A percentile compares a stretch with the other conserved stretches of the same genome.
These are phyloP conservation scores for Corymbia calophylla DNA, from an alignment of 441 rosid species.

Conservation along the genomic window DNA sequence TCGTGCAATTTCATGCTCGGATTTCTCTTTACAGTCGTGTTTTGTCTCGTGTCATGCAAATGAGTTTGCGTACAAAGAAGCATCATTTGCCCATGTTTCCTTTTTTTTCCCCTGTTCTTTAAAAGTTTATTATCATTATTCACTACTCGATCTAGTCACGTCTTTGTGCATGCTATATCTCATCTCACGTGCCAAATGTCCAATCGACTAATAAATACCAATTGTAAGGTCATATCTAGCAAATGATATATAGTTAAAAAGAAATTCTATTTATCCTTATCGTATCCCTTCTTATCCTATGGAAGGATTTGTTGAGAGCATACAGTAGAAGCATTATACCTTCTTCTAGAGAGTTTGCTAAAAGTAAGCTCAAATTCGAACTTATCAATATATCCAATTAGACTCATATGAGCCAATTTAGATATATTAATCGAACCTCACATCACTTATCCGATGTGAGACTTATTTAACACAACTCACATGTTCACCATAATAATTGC, in stretches of 20 bases:
- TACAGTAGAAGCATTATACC: too few relatives aligned
- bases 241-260: not conserved
- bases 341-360: too few relatives aligned
- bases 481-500: too few relatives aligned
- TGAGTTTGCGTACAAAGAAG: not conserved
- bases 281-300: not conserved
- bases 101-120: not conserved
- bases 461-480: too few relatives aligned
- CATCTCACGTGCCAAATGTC: not conserved
- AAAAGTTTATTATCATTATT: not conserved
- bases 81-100: not conserved
- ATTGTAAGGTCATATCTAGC: not conserved
- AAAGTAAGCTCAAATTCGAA: too few relatives aligned
- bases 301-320: not conserved
- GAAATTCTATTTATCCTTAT: not conserved
- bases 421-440: too few relatives aligned
- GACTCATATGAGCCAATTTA: too few relatives aligned
- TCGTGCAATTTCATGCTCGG: fast-evolving
- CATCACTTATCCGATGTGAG: too few relatives aligned
- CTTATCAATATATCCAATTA: too few relatives aligned
- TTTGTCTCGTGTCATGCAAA: not conserved
- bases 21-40: not conserved
- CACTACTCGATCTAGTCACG: not conserved
- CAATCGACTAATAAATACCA: not conserved
- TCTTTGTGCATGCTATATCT: not conserved